phyloP scores from a whole-genome alignment of 2,329 filamentous ascomycete species.

The Pseudovirgaria hyperparasitica region DNA sequence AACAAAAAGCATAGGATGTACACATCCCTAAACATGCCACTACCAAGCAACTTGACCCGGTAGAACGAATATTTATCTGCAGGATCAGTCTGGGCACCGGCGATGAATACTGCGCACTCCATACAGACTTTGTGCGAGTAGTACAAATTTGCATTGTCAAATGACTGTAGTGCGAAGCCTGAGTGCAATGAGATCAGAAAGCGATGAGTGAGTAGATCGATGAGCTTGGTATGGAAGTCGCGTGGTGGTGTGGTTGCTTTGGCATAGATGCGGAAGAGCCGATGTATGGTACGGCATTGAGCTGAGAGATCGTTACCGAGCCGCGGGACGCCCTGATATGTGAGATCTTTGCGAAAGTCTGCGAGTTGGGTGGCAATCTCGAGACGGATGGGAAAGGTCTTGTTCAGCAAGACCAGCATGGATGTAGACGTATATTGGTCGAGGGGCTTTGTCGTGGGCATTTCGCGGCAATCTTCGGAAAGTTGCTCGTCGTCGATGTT shows the following conservation, averaged over 20 bases:
- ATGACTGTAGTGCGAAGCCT: slow-evolving; percentile 32
- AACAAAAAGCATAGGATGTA: too few relatives aligned
- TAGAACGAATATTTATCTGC: too few relatives aligned
- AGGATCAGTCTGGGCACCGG: too few relatives aligned
- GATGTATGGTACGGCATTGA: slow-evolving; percentile 10
- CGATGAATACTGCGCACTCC: slow-evolving; percentile 30
- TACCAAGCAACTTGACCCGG: too few relatives aligned
- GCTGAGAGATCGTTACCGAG: slow-evolving; percentile 15
- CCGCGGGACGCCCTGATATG: slow-evolving; percentile 16
- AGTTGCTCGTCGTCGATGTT: slow-evolving; percentile 32
- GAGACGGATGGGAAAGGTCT: slow-evolving; percentile 24
- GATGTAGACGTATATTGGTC: slow-evolving; percentile 21
- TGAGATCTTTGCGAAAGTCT: slow-evolving; percentile 15
- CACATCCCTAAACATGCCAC: too few relatives aligned
- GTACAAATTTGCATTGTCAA: slow-evolving; percentile 33
- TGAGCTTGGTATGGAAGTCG: slow-evolving; percentile 35
- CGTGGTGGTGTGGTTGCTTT: neutral
- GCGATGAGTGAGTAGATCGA: slow-evolving; percentile 40
- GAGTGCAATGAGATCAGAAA: slow-evolving; percentile 44
- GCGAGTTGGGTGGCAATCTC: slow-evolving; percentile 21
- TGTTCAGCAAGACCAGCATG: slow-evolving; percentile 22
- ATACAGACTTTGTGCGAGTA: slow-evolving; percentile 37
- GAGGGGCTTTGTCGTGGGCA: slow-evolving; percentile 15
- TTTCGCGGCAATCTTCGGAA: slow-evolving; percentile 9
- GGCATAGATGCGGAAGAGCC: slow-evolving; percentile 9